Evolutionary conservation across 2,329 filamentous ascomycete genomes (phyloP), one percentile per base, ranked within the genome.

Genomic region (Hysterium pulicare): DNA sequence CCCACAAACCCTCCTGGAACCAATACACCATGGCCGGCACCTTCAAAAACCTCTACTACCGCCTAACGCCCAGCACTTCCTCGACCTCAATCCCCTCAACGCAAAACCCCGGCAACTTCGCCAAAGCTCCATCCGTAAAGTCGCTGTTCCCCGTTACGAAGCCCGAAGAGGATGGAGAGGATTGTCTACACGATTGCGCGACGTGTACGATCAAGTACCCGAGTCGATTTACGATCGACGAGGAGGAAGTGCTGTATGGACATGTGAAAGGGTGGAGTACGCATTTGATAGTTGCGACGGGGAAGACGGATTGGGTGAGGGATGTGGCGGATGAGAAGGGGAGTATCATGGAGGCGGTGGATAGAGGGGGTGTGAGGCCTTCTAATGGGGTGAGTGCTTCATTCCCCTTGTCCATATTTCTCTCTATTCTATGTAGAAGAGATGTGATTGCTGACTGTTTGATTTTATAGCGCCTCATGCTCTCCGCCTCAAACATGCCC

Each of bases 271-370:
- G 83, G 26, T 97, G 89, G 86, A 84, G 81, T 58, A 93, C 90
- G 16, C 93, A 98, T 69, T 64, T 95, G 48, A 73, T 98, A 23
- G 89, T 97, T 13, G 93, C 89, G 19, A 98, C 93, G n/a, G 88
- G 90, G 47, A 95, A 96, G 78, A 79, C 84, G 20, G 93, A 98
- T 69, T 98, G 93, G 93, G 86, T 91, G 60, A 73, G 87, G 46
- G 86, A 95, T 71, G 87, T 95, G 4, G 58, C 62, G 10, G 87
- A 97, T 61, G 93, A 97, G 73, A 84, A 87, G 53, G 77, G 74
- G 35, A 78, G 73, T 44, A 66, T 81, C 40, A 79, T 80, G 75
- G 71, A 76, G 59, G 73, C 73, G 1, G 68, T 76, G 10, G 71
- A 69, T 46, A 70, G 71, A 52, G 71, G 72, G 41, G 74, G 75